A percentile compares a stretch with the other conserved stretches of the same genome.
These are phyloP conservation scores for Pouteria glomerata DNA, from an alignment of 148 eudicot species.

Conservation along the genomic window DNA sequence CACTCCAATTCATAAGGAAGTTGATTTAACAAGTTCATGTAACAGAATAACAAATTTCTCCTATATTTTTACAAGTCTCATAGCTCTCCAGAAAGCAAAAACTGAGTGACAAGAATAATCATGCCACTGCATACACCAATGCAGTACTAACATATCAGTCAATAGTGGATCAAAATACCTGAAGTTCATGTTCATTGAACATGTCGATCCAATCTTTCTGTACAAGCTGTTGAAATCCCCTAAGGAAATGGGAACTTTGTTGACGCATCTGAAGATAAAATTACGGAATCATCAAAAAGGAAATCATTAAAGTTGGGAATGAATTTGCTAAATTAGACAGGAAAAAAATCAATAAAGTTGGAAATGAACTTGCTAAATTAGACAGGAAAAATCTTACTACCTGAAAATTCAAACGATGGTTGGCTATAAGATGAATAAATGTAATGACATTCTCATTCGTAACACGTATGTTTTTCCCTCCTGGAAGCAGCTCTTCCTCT, in stretches of 20 bases:
- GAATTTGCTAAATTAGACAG: neutral
- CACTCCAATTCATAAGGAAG: too few species aligned
- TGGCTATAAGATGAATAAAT: slow-evolving; percentile 83
- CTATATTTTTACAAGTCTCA: too few species aligned
- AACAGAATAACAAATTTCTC: too few species aligned
- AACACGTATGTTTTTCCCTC: slow-evolving; percentile 75
- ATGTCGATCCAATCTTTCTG: slow-evolving; percentile 95
- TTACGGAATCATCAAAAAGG: neutral
- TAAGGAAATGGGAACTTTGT: slow-evolving; percentile 80
- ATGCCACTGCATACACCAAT: too few species aligned
- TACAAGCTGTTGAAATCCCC: slow-evolving; percentile 90
- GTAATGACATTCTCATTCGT: slow-evolving; percentile 85
- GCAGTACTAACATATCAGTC: too few species aligned
- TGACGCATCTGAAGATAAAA: slow-evolving; percentile 71
- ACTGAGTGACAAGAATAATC: too few species aligned
- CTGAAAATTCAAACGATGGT: slow-evolving; percentile 90
- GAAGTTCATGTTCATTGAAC: slow-evolving; percentile 98
- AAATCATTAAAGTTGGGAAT: neutral
- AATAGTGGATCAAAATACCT: slow-evolving; percentile 39
- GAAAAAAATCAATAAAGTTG: neutral
- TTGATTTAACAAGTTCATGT: too few species aligned
- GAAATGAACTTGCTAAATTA: slow-evolving; percentile 2
- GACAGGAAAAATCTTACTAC: slow-evolving; percentile 22
- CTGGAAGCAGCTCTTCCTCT: slow-evolving; percentile 81
- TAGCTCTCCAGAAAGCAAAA: too few species aligned